Percentiles rank a stretch among this genome's conserved stretches.
phyloP scores from a whole-genome alignment of 441 rosid species.

The Aquilaria agallochum region DNA sequence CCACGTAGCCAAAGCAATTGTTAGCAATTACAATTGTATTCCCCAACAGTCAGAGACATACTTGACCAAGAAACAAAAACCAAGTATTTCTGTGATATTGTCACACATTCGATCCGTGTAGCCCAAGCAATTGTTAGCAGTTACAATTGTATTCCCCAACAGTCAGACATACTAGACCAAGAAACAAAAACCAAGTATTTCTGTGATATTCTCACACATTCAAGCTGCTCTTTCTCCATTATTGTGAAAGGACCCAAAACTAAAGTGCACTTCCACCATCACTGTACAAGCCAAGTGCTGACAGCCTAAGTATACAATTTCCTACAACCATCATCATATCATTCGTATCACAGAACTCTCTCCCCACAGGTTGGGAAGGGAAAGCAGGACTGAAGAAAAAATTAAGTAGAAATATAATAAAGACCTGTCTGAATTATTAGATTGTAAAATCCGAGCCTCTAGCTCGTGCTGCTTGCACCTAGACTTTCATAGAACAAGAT shows the following conservation, averaged over 20 bases:
- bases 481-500: conserved; percentile 89
- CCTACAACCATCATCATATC: conserved; percentile 32
- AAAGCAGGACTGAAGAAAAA: conserved; percentile 17
- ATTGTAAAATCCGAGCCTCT: conserved; percentile 14
- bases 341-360: conserved; percentile 23
- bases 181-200: conserved; percentile 7
- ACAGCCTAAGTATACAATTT: conserved; percentile 46
- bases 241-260: conserved; percentile 29
- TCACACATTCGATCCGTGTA: no score
- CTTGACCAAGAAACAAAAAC: no score
- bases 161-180: neutral
- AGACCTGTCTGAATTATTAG: conserved; percentile 18
- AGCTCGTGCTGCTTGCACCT: conserved; percentile 46
- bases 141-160: conserved; percentile 22
- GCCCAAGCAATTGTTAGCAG: neutral
- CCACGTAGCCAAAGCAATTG: neutral
- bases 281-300: conserved; percentile 46
- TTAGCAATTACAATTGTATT: conserved; percentile 13
- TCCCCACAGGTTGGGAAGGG: conserved; percentile 27
- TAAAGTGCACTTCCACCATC: conserved; percentile 44
- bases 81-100: no score
- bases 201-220: conserved; percentile 33
- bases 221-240: conserved; percentile 37
- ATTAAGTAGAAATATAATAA: conserved; percentile 32
- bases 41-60: conserved; percentile 17